Base-by-base conservation (phyloP, 2,329 filamentous ascomycete genomes). In the Hypoxylon sp. region DNA sequence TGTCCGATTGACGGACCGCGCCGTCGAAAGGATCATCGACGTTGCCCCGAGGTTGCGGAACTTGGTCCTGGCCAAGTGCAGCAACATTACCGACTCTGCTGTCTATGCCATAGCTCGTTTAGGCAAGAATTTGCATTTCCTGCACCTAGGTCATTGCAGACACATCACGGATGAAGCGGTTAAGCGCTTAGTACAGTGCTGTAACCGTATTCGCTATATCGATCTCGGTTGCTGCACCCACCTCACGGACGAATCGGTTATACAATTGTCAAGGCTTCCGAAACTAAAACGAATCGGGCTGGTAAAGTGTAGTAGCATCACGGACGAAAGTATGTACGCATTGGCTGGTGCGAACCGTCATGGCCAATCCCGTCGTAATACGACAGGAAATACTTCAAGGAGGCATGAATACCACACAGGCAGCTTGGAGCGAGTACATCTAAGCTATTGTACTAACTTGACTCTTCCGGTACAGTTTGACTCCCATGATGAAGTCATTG, bases 181-280 rank as follows among this genome's bases (percentile, higher is more conserved):
- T 17, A 92, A 92, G 74, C 90, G 90, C 61, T 85, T 99, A 33
- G 94, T 98, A 42, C 90, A 91, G 72, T 85, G 85, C 58, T 99
- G 96, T 84, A 98, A 95, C 76, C 90, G 96, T 24, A 98, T 99
- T 72, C 89, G 96, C 61, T 99, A 99, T 79, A 99, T 99, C 71
- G 96, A 99, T 78, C 84, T 99, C 47, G 96, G 96, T n/a, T 98
- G 96, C 82, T 99, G 96, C 80, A 88, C 88, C 13, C 91, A 93
- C 73, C 84, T 99, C 67, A 98, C 96, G 0, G 96, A 99, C 74
- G 86, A 87, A 10, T 98, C 94, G 22, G 92, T 99, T 14, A 91
- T 88, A 69, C 91, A 93, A 70, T 85, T 99, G 39, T 94, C 96
- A 4, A 89, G 89, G 13, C 86, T 99, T 5, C 96, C 96, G 2